A percentile compares a stretch with the other conserved stretches of the same genome.
These are phyloP conservation scores for Termitomyces titanicus DNA, from an alignment of 768 basidiomycete species.

Conservation along the genomic window DNA sequence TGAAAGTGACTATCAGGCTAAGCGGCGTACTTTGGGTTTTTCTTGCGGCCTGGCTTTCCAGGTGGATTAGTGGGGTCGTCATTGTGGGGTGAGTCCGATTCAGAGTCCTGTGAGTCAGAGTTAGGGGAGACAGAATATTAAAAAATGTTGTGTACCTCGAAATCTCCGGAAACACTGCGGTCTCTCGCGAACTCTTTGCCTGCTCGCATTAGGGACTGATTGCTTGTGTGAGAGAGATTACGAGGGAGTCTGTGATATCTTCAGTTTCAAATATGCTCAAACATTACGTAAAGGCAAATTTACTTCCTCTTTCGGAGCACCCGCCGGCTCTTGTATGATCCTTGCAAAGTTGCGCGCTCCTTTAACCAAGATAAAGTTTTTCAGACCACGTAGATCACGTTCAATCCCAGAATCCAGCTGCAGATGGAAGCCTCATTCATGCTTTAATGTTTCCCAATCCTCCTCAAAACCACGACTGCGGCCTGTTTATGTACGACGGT, in stretches of 20 bases:
- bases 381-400: too few species aligned
- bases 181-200: conserved; percentile 46
- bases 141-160: conserved; percentile 38
- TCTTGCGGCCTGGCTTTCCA: conserved; percentile 78
- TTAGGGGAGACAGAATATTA: background rate
- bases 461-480: too few species aligned
- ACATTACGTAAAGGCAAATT: conserved; percentile 11
- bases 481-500: too few species aligned
- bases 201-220: conserved; percentile 42
- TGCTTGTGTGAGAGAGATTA: conserved; percentile 45
- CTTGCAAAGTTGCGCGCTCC: too few species aligned
- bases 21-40: conserved; percentile 76
- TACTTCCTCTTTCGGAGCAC: background rate
- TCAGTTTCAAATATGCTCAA: conserved; percentile 11
- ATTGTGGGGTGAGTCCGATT: conserved; percentile 48
- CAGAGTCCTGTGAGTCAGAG: conserved; percentile 51
- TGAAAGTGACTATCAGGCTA: background rate
- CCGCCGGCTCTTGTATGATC: too few species aligned
- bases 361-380: too few species aligned
- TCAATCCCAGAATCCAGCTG: too few species aligned
- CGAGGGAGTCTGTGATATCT: conserved; percentile 22
- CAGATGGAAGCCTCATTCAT: too few species aligned
- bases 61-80: conserved; percentile 36
- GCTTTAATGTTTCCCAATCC: too few species aligned
- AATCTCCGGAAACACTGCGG: conserved; percentile 62